Percentiles rank a stretch among this genome's conserved stretches.
phyloP scores from a whole-genome alignment of 768 basidiomycete species.

The Macrolepiota albuminosa region DNA sequence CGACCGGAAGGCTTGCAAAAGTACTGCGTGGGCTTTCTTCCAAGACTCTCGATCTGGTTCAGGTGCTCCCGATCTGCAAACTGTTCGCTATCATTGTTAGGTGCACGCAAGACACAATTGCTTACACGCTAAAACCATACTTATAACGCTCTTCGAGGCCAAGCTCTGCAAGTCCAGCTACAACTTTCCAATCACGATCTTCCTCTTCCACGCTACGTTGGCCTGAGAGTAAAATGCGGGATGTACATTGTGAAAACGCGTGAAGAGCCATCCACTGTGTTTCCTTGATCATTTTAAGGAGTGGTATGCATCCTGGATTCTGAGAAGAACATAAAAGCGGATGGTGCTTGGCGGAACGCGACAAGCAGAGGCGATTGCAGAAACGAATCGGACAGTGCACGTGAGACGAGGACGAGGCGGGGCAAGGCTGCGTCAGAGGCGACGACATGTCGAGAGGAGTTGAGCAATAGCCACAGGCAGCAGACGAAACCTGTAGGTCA shows the following conservation, averaged over 20 bases:
- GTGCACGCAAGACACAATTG: neutral
- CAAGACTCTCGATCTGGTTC: conserved; percentile 66
- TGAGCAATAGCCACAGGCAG: conserved; percentile 72
- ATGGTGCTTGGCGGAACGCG: conserved; percentile 60
- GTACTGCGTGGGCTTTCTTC: conserved; percentile 59
- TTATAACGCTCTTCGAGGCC: conserved; percentile 69
- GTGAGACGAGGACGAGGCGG: conserved; percentile 33
- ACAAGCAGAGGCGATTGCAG: conserved; percentile 75
- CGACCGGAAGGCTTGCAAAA: conserved; percentile 56
- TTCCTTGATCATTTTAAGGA: conserved; percentile 57
- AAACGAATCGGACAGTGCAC: conserved; percentile 58
- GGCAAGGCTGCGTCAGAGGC: conserved; percentile 49
- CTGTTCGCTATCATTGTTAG: neutral
- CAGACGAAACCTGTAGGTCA: conserved; percentile 53
- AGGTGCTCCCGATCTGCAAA: conserved; percentile 16
- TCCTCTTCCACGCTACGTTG: conserved; percentile 40
- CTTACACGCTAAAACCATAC: conserved; percentile 44
- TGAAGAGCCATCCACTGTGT: conserved; percentile 72
- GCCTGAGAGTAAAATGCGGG: conserved; percentile 52
- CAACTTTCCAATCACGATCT: conserved; percentile 47
- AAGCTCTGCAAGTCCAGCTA: conserved; percentile 64
- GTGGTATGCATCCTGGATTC: conserved; percentile 62
- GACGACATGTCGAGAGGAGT: conserved; percentile 48
- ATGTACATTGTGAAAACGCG: conserved; percentile 64
- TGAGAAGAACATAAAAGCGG: conserved; percentile 70